Evolutionary conservation across 768 basidiomycete species (phyloP), one percentile per base, ranked within the genome.

Genomic region (Suillus paluster): DNA sequence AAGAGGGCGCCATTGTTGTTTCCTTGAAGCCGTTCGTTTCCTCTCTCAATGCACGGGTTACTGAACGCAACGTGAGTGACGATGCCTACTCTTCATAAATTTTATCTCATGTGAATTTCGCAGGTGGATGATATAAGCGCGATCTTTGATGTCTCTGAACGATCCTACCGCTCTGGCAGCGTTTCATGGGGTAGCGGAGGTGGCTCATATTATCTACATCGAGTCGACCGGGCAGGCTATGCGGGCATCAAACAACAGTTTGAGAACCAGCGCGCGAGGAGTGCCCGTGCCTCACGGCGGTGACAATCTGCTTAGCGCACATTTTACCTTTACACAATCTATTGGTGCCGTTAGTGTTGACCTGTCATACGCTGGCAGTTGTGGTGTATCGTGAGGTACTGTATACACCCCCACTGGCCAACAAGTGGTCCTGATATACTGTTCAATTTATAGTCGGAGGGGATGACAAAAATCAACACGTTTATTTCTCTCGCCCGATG

Each of bases 1-100:
- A 95, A 70, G 94, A 97, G 62, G 93, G 94, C 21, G 94, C 95
- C 0, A 88, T 88, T 53, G 91, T 99, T 52, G 85, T 99, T 41
- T 95, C 93, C 21, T 78, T 99, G 19, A 87, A 90, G 62, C 94
- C 95, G 1, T 97, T 94, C 64, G 89, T 95, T 60, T 84, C 89
- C 36, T 84, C 86, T 0, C 74, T 78, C 25, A 80, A 89, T 66
- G 90, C 88, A 46, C 86, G 92, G 41, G 80, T 97, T 61, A 94
- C 91, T 0, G 89, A 94, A 67, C 89, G 91, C 49, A 97, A 95
- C 66, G 90, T 92, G 66, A 59, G 88, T 72, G 52, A 39, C 46
- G 25, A 48, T 42, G 14, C 36, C 21, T 27, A 34, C 58, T 59
- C 55, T 21, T 36, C 48, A 54, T 11, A 42, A 36, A 30, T 54